Conservation (phyloP, 345 rosid species). For the Camelina sativa region DNA sequence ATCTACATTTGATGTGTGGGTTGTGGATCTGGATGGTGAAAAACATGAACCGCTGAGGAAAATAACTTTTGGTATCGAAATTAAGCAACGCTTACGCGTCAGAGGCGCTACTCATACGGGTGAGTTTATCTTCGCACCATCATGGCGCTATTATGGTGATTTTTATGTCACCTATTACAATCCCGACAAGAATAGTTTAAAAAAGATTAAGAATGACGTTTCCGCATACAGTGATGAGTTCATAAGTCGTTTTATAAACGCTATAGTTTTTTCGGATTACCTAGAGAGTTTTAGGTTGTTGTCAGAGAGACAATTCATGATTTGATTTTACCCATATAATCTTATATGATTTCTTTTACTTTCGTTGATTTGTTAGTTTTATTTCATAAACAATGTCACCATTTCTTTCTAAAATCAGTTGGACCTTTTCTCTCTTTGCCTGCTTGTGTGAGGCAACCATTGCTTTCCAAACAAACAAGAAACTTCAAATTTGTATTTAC, state of each 20-base stretch:
- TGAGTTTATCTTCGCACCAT: constrained; percentile 18
- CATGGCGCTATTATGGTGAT: not conserved
- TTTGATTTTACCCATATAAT: not conserved
- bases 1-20: constrained; percentile 6
- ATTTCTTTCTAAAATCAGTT: not conserved
- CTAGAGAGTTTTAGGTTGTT: constrained; percentile 4
- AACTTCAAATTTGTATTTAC: not conserved
- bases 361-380: not conserved
- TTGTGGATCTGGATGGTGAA: constrained; percentile 11
- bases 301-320: constrained; percentile 3
- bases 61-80: not conserved
- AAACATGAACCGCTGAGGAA: not conserved
- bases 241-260: too few relatives aligned
- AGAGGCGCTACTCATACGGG: constrained; percentile 14
- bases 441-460: not conserved
- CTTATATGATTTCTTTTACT: not conserved
- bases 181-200: not conserved
- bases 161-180: not conserved
- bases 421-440: not conserved
- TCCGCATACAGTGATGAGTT: not conserved
- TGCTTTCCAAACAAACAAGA: not conserved
- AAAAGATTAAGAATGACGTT: not conserved
- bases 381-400: not conserved
- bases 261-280: constrained; percentile 2
- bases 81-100: not conserved